Conservation (phyloP, 2,329 filamentous ascomycete genomes). For the Penicillium sp. region DNA sequence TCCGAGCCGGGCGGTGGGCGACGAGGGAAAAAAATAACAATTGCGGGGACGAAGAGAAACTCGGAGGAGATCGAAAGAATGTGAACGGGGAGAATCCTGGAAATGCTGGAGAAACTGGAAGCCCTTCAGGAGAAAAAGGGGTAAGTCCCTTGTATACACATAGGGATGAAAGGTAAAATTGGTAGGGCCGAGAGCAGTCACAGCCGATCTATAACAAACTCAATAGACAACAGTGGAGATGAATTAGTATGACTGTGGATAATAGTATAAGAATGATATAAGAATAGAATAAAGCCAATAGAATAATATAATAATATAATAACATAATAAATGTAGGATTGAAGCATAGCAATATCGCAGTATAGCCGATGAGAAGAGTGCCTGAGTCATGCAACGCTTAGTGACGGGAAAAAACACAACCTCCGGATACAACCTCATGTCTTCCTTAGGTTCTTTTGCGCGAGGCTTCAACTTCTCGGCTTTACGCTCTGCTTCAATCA, state of each 20-base stretch:
- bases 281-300: no score
- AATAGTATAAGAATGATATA: no score
- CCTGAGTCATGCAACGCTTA: slow-evolving; percentile 11
- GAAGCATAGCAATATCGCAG: neutral
- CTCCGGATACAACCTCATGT: slow-evolving; percentile 10
- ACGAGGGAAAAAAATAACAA: neutral
- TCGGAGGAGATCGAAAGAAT: neutral
- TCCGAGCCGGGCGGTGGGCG: neutral
- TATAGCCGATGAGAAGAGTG: neutral
- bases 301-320: no score
- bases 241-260: no score
- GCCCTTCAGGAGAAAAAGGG: neutral
- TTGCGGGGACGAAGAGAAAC: neutral
- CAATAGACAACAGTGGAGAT: no score
- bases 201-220: no score
- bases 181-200: no score
- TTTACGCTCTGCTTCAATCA: neutral
- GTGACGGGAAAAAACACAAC: slow-evolving; percentile 6
- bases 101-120: no score
- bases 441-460: slow-evolving; percentile 6
- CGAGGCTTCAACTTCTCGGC: slow-evolving; percentile 2
- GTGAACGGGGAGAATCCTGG: neutral
- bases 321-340: no score
- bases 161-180: neutral
- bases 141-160: no score